These are phyloP conservation scores for Zymoseptoria ardabiliae DNA, from an alignment of 2,329 filamentous ascomycete genomes.

Conservation along the genomic window DNA sequence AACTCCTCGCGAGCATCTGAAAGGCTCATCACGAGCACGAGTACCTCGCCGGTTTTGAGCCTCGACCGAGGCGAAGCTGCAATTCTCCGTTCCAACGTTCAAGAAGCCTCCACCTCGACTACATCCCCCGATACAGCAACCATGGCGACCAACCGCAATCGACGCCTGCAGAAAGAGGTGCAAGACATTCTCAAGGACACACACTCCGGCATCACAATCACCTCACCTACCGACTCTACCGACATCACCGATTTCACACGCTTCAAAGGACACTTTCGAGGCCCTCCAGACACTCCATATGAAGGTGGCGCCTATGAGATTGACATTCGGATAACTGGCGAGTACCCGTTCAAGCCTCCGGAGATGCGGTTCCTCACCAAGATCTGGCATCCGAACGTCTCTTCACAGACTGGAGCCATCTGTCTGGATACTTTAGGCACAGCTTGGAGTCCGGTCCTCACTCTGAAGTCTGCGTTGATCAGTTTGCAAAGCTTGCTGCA, in stretches of 20 bases:
- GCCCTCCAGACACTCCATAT: conserved; percentile 88
- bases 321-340: conserved; percentile 77
- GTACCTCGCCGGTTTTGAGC: not conserved
- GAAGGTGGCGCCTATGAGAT: conserved; percentile 75
- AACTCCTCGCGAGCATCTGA: not conserved
- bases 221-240: conserved; percentile 35
- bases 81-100: not conserved
- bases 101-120: not conserved
- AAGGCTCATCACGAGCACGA: not conserved
- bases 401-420: conserved; percentile 73
- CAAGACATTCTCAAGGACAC: conserved; percentile 66
- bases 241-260: conserved; percentile 67
- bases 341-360: conserved; percentile 91
- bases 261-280: conserved; percentile 73
- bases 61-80: conserved; percentile 2
- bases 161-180: conserved; percentile 68
- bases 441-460: conserved; percentile 93
- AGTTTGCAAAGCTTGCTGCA: conserved; percentile 89
- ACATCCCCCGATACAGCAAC: conserved; percentile 2
- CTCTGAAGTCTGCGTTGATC: conserved; percentile 89
- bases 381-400: conserved; percentile 97
- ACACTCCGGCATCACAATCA: conserved; percentile 66
- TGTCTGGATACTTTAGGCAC: conserved; percentile 86
- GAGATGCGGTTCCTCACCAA: conserved; percentile 86
- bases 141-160: conserved; percentile 50